phyloP scores from a whole-genome alignment of 2,329 filamentous ascomycete species.

The Monilinia aucupariae region DNA sequence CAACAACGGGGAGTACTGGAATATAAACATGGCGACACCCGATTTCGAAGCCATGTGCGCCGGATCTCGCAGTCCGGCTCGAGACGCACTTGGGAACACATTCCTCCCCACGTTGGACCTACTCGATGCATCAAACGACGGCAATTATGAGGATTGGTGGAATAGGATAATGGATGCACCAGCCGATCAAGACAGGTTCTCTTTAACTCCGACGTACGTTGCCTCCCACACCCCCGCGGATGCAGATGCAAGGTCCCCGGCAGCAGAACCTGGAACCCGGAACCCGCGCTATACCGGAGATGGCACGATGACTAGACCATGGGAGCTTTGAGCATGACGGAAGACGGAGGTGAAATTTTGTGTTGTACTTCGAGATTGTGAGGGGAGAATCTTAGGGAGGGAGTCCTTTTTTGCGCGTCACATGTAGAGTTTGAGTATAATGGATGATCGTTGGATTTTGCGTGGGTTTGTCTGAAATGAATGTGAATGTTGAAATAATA shows the following conservation, averaged over 20 bases:
- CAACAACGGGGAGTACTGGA: too few species aligned
- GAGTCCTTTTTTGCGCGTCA: too few species aligned
- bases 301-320: neutral
- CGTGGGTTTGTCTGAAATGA: neutral
- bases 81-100: too few species aligned
- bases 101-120: too few species aligned
- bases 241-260: neutral
- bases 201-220: neutral
- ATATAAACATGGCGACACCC: too few species aligned
- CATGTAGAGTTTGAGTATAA: neutral
- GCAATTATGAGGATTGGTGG: neutral
- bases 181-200: neutral
- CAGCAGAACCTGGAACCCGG: neutral
- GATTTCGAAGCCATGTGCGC: too few species aligned
- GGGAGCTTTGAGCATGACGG: neutral
- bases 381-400: neutral
- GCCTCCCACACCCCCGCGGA: neutral
- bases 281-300: neutral
- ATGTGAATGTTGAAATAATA: neutral
- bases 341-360: neutral
- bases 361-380: neutral
- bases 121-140: too few species aligned
- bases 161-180: too few species aligned
- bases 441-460: neutral
- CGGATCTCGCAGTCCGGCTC: too few species aligned